Evolutionary conservation across 805 yeast species (phyloP).

Genomic region (Hanseniaspora singularis): DNA sequence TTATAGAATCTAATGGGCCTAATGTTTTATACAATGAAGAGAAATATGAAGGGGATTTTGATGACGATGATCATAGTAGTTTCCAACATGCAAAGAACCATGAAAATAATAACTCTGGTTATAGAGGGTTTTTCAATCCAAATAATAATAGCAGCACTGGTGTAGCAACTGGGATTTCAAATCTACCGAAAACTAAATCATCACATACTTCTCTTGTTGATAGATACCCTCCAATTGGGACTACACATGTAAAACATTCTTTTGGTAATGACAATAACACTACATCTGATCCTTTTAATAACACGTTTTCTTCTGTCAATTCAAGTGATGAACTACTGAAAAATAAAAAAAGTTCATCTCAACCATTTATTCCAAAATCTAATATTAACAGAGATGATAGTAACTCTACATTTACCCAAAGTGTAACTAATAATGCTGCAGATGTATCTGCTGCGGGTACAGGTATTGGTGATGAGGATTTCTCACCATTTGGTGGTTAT

Average conservation of each 20-base stretch:
- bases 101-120: neutral
- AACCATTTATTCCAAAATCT: no score
- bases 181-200: conserved; percentile 13
- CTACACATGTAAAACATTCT: conserved; percentile 18
- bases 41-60: conserved; percentile 21
- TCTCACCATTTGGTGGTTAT: conserved; percentile 91
- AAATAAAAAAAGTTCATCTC: neutral
- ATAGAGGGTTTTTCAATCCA: conserved; percentile 11
- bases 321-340: conserved; percentile 32
- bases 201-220: conserved; percentile 15
- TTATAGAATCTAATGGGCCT: neutral
- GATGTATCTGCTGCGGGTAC: no score
- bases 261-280: conserved; percentile 17
- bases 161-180: neutral
- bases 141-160: neutral
- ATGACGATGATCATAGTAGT: conserved; percentile 7
- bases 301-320: conserved; percentile 23
- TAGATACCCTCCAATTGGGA: conserved; percentile 15
- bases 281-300: conserved; percentile 23
- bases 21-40: conserved; percentile 10
- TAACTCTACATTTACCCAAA: no score
- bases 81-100: conserved; percentile 13
- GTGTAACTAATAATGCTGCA: neutral
- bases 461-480: conserved; percentile 55
- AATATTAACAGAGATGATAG: no score